phyloP scores from a whole-genome alignment of 2,329 filamentous ascomycete species.

The Penicillium janthinellum region DNA sequence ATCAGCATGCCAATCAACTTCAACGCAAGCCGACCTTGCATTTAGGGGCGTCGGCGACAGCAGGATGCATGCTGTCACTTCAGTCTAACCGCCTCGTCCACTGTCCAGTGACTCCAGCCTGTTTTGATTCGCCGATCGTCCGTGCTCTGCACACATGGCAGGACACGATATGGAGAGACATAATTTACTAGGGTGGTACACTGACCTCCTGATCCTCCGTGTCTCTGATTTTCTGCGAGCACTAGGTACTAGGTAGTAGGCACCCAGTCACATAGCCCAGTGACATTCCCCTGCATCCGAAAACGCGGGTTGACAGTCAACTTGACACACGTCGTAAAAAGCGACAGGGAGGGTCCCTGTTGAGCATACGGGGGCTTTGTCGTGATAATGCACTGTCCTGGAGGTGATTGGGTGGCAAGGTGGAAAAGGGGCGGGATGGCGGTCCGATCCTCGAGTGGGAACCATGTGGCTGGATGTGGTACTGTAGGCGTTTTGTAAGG shows the following conservation, averaged over 20 bases:
- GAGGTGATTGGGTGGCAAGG: neutral
- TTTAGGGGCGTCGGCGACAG: neutral
- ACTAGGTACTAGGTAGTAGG: no score
- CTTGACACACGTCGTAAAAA: neutral
- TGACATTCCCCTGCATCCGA: neutral
- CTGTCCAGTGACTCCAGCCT: neutral
- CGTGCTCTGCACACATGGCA: neutral
- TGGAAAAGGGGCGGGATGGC: conserved; percentile 1
- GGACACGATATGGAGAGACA: neutral
- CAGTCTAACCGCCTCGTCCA: neutral
- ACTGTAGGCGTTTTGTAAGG: neutral
- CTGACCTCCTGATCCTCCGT: neutral
- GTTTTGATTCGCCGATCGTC: neutral
- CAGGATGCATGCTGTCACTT: neutral
- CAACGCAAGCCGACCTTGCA: neutral
- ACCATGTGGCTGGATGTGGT: conserved; percentile 7
- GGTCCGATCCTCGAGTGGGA: conserved; percentile 12
- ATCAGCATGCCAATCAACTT: neutral
- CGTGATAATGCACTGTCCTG: neutral
- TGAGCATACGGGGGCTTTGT: neutral
- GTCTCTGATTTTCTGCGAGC: no score
- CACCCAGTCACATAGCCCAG: neutral
- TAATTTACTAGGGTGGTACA: neutral
- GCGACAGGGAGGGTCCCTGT: neutral
- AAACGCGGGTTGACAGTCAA: neutral